A percentile compares a stretch with the other conserved stretches of the same genome.
These are phyloP conservation scores for Phytophthora sansomeana DNA, from an alignment of 352 stramenopile genomes.

Conservation along the genomic window DNA sequence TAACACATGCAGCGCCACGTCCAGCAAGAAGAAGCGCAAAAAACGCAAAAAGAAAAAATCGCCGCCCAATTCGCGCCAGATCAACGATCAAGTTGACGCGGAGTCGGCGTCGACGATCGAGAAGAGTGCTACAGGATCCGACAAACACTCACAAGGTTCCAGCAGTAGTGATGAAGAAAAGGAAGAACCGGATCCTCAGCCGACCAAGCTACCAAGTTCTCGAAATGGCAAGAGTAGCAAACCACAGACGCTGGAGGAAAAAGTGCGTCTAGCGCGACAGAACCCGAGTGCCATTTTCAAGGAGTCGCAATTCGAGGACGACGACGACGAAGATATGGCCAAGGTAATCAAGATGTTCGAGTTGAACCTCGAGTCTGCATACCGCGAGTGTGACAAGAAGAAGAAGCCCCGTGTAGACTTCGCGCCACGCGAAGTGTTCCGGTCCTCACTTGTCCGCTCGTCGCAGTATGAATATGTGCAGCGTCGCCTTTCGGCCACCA, in stretches of 20 bases:
- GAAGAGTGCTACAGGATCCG: background rate
- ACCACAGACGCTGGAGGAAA: conserved; percentile 55
- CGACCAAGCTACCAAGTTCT: conserved; percentile 9
- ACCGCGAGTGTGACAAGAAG: conserved; percentile 67
- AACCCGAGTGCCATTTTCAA: conserved; percentile 84
- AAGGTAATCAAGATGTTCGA: conserved; percentile 83
- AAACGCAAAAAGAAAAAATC: conserved; percentile 83
- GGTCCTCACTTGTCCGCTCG: conserved; percentile 52
- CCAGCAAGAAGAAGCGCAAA: conserved; percentile 74
- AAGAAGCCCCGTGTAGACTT: conserved; percentile 73
- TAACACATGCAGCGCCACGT: conserved; percentile 24
- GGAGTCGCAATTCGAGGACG: conserved; percentile 85
- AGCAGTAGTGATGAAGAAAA: conserved; percentile 42
- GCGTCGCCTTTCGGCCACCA: conserved; percentile 36
- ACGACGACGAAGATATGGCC: conserved; percentile 78
- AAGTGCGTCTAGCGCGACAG: conserved; percentile 68
- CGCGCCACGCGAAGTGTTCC: conserved; percentile 76
- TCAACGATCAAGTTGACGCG: conserved; percentile 19
- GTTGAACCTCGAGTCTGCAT: conserved; percentile 76
- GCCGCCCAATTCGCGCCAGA: conserved; percentile 25
- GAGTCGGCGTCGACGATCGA: conserved; percentile 12
- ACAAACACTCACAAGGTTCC: conserved; percentile 25
- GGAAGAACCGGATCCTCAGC: conserved; percentile 21
- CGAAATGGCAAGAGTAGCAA: conserved; percentile 21
- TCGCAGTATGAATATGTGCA: conserved; percentile 45